A percentile compares a stretch with the other conserved stretches of the same genome.
phyloP scores from a whole-genome alignment of 2,329 filamentous ascomycete genomes.

The Colletotrichum shisoi region DNA sequence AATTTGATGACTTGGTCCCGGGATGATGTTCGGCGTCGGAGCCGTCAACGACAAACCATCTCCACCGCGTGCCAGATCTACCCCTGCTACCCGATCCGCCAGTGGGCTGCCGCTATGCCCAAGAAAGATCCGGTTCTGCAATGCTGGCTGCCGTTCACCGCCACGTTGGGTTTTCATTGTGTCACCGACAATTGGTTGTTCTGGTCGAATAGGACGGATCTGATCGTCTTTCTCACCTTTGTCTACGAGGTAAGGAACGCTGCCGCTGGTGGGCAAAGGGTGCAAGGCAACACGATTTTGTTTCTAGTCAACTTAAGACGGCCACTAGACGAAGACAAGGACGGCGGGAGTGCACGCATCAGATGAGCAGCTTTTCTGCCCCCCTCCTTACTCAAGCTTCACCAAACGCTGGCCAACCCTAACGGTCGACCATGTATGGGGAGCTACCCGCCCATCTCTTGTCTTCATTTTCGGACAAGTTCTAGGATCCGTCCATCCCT shows the following conservation, averaged over 20 bases:
- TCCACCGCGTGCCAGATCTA: constrained; percentile 35
- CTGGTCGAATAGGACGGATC: constrained; percentile 19
- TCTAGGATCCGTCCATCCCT: constrained; percentile 19
- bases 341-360: constrained; percentile 27
- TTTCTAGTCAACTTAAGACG: neutral
- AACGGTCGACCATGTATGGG: constrained; percentile 8
- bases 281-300: neutral
- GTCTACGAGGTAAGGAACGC: constrained; percentile 11
- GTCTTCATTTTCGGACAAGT: neutral
- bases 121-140: constrained; percentile 38
- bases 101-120: constrained; percentile 31
- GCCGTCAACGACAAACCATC: constrained; percentile 28
- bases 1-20: constrained; percentile 4
- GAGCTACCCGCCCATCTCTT: constrained; percentile 13
- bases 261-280: constrained; percentile 4
- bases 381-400: constrained; percentile 13
- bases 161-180: constrained; percentile 40
- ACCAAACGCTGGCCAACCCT: constrained; percentile 19
- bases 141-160: constrained; percentile 39
- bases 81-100: constrained; percentile 39
- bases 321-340: neutral
- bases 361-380: constrained; percentile 33
- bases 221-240: constrained; percentile 19
- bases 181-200: constrained; percentile 40
- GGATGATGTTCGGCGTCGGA: constrained; percentile 23